phyloP scores from a whole-genome alignment of 208 protist genomes.

The Phytomonas francai region DNA sequence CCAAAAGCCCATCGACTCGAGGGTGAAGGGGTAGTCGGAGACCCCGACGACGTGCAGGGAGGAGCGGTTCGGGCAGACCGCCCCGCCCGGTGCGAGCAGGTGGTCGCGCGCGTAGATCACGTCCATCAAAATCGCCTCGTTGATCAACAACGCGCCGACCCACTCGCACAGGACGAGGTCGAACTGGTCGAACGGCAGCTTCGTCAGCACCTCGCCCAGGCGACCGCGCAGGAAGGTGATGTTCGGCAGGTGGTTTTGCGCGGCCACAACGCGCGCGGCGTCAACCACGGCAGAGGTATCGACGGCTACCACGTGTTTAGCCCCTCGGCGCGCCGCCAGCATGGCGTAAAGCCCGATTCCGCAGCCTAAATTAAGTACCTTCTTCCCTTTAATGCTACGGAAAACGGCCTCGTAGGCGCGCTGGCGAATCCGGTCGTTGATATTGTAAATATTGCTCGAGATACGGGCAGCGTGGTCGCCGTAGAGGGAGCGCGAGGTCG shows the following conservation, averaged over 20 bases:
- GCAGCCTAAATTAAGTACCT: slow-evolving; percentile 79
- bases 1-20: slow-evolving; percentile 87
- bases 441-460: slow-evolving; percentile 54
- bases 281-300: slow-evolving; percentile 81
- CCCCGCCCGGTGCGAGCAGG: slow-evolving; percentile 49
- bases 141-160: slow-evolving; percentile 82
- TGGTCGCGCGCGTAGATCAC: slow-evolving; percentile 75
- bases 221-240: slow-evolving; percentile 70
- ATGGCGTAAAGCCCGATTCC: slow-evolving; percentile 85
- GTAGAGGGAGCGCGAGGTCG: slow-evolving; percentile 80
- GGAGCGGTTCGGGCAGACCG: slow-evolving; percentile 73
- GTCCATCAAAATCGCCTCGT: slow-evolving; percentile 69
- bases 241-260: slow-evolving; percentile 74
- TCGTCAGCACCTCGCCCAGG: slow-evolving; percentile 47
- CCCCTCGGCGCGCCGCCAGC: slow-evolving; percentile 63
- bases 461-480: slow-evolving; percentile 75
- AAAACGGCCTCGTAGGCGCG: slow-evolving; percentile 78
- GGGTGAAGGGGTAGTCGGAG: slow-evolving; percentile 76
- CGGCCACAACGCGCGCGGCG: slow-evolving; percentile 61
- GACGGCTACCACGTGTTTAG: slow-evolving; percentile 72
- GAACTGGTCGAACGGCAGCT: slow-evolving; percentile 67
- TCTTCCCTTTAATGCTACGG: slow-evolving; percentile 73
- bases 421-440: slow-evolving; percentile 66
- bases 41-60: slow-evolving; percentile 82
- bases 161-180: slow-evolving; percentile 89